Percentiles rank a stretch among this genome's conserved stretches.
These are phyloP conservation scores for Phytophthora cryptogea DNA, from an alignment of 352 stramenopile species.

Conservation along the genomic window DNA sequence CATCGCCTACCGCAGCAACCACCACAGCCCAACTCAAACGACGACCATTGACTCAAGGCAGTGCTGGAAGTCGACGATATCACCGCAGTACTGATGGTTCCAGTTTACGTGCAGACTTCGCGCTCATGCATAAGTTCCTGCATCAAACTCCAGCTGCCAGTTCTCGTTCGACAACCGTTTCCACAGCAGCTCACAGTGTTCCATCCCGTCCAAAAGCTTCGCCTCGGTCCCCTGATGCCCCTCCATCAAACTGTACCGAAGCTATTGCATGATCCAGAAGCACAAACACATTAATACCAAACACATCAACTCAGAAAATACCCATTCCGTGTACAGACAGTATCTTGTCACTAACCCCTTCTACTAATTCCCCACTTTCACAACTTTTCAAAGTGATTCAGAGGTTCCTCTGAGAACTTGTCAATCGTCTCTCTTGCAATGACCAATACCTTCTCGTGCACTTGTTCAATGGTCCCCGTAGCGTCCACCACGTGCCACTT, in stretches of 20 bases:
- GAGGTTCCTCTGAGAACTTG: slow-evolving; percentile 24
- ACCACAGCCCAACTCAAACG: slow-evolving; percentile 37
- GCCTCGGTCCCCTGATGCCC: slow-evolving; percentile 16
- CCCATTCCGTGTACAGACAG: not conserved
- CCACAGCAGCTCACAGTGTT: slow-evolving; percentile 3
- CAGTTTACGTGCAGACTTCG: slow-evolving; percentile 46
- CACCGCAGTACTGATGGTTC: slow-evolving; percentile 36
- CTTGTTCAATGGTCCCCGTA: slow-evolving; percentile 72
- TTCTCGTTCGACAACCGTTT: slow-evolving; percentile 4
- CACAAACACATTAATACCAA: slow-evolving; percentile 1
- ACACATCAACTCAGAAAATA: slow-evolving; percentile 5
- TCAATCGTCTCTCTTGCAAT: slow-evolving; percentile 60
- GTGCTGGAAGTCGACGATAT: slow-evolving; percentile 35
- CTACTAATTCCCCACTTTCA: slow-evolving; percentile 15
- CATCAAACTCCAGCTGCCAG: slow-evolving; percentile 43
- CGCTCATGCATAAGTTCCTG: slow-evolving; percentile 75
- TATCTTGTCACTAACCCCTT: not conserved
- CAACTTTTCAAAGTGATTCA: slow-evolving; percentile 51
- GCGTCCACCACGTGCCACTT: slow-evolving; percentile 84
- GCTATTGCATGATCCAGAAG: slow-evolving; percentile 25
- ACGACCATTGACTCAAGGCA: slow-evolving; percentile 53
- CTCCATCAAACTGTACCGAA: slow-evolving; percentile 29
- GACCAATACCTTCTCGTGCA: slow-evolving; percentile 63
- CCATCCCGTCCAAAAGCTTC: slow-evolving; percentile 32
- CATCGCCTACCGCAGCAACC: slow-evolving; percentile 30